Evolutionary conservation across 495 filamentous ascomycete genomes (phyloP).

Genomic region (Neurospora sp.): DNA sequence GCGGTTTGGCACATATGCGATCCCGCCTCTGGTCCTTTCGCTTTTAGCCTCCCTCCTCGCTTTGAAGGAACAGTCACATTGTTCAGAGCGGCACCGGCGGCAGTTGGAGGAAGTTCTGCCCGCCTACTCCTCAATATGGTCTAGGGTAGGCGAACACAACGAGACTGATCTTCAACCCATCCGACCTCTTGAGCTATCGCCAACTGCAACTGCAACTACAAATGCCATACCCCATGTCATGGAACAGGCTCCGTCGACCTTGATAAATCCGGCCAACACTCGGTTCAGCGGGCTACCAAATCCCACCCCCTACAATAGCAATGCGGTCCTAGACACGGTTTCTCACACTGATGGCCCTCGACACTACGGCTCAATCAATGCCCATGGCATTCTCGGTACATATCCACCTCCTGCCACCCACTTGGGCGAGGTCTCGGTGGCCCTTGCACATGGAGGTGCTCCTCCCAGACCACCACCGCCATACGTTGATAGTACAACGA

Average conservation of each 20-base stretch:
- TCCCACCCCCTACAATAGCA: not conserved
- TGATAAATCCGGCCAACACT: not conserved
- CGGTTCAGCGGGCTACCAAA: not conserved
- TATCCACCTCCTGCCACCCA: not conserved
- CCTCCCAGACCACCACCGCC: not conserved
- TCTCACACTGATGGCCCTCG: not conserved
- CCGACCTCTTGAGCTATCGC: not conserved
- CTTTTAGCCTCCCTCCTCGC: slow-evolving; percentile 9
- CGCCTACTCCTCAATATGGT: not conserved
- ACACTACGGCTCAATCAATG: not conserved
- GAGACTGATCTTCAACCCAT: not conserved
- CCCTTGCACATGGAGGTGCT: not conserved
- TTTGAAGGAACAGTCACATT: not conserved
- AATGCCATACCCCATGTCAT: not conserved
- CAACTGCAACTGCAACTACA: not conserved
- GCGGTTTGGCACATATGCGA: slow-evolving; percentile 10
- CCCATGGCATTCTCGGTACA: not conserved
- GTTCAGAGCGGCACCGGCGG: not conserved
- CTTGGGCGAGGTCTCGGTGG: not conserved
- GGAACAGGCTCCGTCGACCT: not conserved
- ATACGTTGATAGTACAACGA: not conserved
- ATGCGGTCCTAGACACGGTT: not conserved
- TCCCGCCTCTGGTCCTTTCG: slow-evolving; percentile 10
- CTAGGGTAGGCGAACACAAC: not conserved
- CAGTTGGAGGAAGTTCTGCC: not conserved